These are phyloP conservation scores for Lophiostoma macrostomum DNA, from an alignment of 495 filamentous ascomycete species.

Conservation along the genomic window DNA sequence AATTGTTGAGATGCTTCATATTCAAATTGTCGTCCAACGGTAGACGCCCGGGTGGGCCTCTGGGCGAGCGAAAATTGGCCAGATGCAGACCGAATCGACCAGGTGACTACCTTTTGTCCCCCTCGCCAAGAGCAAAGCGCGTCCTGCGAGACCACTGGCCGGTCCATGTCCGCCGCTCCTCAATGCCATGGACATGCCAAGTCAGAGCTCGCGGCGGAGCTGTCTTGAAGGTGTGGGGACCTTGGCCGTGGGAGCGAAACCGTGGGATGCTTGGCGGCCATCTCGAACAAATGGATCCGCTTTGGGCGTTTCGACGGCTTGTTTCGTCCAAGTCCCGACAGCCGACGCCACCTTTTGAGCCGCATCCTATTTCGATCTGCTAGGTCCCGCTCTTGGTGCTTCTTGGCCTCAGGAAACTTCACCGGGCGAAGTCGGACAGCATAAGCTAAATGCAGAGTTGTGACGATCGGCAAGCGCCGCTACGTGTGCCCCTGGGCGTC, in stretches of 20 bases:
- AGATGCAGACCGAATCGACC: not conserved
- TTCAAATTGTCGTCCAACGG: too few relatives aligned
- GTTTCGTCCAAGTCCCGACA: slow-evolving; percentile 1
- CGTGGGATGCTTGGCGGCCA: slow-evolving; percentile 25
- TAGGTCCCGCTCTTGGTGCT: slow-evolving; percentile 1
- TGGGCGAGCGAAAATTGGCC: not conserved
- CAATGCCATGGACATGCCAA: slow-evolving; percentile 14
- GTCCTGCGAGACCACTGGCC: not conserved
- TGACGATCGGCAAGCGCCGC: not conserved
- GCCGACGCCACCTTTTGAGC: slow-evolving; percentile 3
- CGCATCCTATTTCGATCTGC: slow-evolving; percentile 2
- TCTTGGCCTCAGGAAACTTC: not conserved
- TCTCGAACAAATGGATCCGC: slow-evolving; percentile 20
- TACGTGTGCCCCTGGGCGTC: not conserved
- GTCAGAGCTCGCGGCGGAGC: not conserved
- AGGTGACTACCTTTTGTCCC: not conserved
- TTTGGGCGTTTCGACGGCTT: slow-evolving; percentile 18
- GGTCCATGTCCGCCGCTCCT: not conserved
- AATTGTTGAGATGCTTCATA: too few relatives aligned
- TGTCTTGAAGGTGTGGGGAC: slow-evolving; percentile 21
- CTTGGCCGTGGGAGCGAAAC: not conserved
- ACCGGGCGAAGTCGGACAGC: slow-evolving; percentile 8
- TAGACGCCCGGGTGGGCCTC: slow-evolving; percentile 20
- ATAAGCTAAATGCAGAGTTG: not conserved
- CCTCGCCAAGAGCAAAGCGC: not conserved